Evolutionary conservation across 345 rosid species (phyloP), one percentile per base, ranked within the genome.

Genomic region (Sisymbrium altissimum): DNA sequence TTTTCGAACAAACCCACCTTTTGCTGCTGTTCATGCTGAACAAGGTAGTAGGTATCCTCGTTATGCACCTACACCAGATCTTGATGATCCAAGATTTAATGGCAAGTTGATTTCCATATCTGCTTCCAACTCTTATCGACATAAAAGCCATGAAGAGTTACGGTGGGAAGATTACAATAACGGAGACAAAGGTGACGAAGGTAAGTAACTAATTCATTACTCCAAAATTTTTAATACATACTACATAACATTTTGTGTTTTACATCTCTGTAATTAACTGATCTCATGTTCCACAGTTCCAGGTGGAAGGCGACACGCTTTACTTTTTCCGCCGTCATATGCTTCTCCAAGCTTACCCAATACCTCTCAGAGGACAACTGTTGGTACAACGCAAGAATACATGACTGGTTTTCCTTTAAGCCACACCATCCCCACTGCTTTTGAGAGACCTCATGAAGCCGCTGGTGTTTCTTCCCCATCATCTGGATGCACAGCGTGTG

Each of bases 401-500:
- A 9, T 36, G 17, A 38, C 30, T 66, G 21, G 9, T 33, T 33
- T 33, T 33, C 0, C 36, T 6, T 33, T 33, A 6, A 7, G 9
- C 36, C 1, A 7, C 2, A 33, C 36, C 36, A 30, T 30, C 33
- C 36, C 36, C 9, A 33, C 2, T 49, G 39, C 6, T 68, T 29
- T 13, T 55, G 54, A 68, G 64, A 18, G 64, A 43, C 73, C 73
- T 23, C 56, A 18, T 56, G 56, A 30, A 32, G 13, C 43, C 7
- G 10, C 21, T 18, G 21, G 9, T 52, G 44, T 72, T 32, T 32
- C 71, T 55, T 36, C 65, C 38, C 36, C 64, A 72, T 6, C 45
- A 52, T 54, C 25, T 3, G 48, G 70, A 44, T 73, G 71, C 56
- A 64, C 71, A 1, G 71, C 77, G 9, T 72, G 77, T 64, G 77